Evolutionary conservation across 345 rosid species (phyloP).

Genomic region (Linum trigynum): DNA sequence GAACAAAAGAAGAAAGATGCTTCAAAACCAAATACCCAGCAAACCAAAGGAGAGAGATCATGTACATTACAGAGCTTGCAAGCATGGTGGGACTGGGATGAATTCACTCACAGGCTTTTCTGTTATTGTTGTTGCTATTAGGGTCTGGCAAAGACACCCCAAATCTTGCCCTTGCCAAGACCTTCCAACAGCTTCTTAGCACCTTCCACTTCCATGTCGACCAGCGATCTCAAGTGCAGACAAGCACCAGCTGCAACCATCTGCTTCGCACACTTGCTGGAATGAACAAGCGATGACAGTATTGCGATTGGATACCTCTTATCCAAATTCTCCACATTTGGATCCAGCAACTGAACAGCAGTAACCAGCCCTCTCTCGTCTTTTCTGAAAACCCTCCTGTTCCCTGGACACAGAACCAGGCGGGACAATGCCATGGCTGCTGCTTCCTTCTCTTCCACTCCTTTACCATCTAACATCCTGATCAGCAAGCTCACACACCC

Average conservation of each 20-base stretch:
- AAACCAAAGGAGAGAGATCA: too few species aligned
- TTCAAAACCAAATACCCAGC: not conserved
- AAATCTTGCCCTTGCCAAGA: slow-evolving; percentile 62
- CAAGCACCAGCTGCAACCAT: slow-evolving; percentile 70
- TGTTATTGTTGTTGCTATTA: slow-evolving; percentile 4
- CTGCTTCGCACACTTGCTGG: slow-evolving; percentile 64
- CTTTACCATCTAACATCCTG: slow-evolving; percentile 82
- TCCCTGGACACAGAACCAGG: slow-evolving; percentile 35
- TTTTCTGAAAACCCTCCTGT: slow-evolving; percentile 45
- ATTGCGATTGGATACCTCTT: slow-evolving; percentile 46
- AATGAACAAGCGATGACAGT: slow-evolving; percentile 53
- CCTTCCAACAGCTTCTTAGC: slow-evolving; percentile 68
- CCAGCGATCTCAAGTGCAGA: slow-evolving; percentile 60
- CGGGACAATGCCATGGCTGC: slow-evolving; percentile 62
- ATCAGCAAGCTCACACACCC: slow-evolving; percentile 49
- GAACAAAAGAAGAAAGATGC: not conserved
- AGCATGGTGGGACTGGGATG: not conserved
- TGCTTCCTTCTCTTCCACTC: slow-evolving; percentile 73
- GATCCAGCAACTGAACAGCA: slow-evolving; percentile 60
- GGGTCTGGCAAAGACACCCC: slow-evolving; percentile 69
- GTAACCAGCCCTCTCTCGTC: slow-evolving; percentile 51
- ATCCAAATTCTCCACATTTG: slow-evolving; percentile 45
- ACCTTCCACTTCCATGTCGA: slow-evolving; percentile 67
- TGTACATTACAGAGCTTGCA: not conserved
- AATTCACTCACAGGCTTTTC: not conserved